A percentile compares a stretch with the other conserved stretches of the same genome.
Evolutionary conservation across 2,329 filamentous ascomycete genomes (phyloP).

Genomic region (Talaromyces sp.): DNA sequence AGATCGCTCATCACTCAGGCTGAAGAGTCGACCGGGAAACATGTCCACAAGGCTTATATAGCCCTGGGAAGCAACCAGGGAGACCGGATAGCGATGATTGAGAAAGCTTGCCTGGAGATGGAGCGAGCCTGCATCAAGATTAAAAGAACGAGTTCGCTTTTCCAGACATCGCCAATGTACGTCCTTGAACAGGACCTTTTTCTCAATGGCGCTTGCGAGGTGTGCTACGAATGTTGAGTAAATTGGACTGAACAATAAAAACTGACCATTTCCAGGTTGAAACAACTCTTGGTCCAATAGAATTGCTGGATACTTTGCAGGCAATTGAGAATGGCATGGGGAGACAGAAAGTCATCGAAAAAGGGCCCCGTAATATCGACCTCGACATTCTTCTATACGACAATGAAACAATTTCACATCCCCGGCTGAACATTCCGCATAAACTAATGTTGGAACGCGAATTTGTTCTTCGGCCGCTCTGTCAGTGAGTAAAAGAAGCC

Average conservation of each 20-base stretch:
- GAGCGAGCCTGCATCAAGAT: slow-evolving; percentile 66
- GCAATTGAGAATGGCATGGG: slow-evolving; percentile 75
- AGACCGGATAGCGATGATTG: slow-evolving; percentile 77
- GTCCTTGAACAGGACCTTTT: slow-evolving; percentile 83
- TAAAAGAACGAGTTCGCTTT: slow-evolving; percentile 76
- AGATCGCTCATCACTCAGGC: slow-evolving; percentile 2
- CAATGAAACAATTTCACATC: slow-evolving; percentile 57
- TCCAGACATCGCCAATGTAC: slow-evolving; percentile 97
- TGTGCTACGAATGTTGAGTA: slow-evolving; percentile 40
- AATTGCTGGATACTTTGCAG: slow-evolving; percentile 75
- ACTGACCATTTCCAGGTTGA: slow-evolving; percentile 56
- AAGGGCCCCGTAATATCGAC: slow-evolving; percentile 91
- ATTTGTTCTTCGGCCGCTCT: slow-evolving; percentile 84
- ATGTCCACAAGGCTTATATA: slow-evolving; percentile 59
- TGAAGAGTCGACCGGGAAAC: slow-evolving; percentile 9
- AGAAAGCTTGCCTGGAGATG: slow-evolving; percentile 75
- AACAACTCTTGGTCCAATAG: slow-evolving; percentile 68
- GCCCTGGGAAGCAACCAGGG: slow-evolving; percentile 91
- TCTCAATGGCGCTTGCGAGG: slow-evolving; percentile 88
- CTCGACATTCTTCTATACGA: slow-evolving; percentile 86
- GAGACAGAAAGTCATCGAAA: slow-evolving; percentile 78
- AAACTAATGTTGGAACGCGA: slow-evolving; percentile 80
- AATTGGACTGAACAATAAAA: neutral
- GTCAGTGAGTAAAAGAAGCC: slow-evolving; percentile 35
- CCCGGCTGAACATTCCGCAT: slow-evolving; percentile 80